phyloP scores from a whole-genome alignment of 2,329 filamentous ascomycete genomes.

The Hansfordia pulvinata region DNA sequence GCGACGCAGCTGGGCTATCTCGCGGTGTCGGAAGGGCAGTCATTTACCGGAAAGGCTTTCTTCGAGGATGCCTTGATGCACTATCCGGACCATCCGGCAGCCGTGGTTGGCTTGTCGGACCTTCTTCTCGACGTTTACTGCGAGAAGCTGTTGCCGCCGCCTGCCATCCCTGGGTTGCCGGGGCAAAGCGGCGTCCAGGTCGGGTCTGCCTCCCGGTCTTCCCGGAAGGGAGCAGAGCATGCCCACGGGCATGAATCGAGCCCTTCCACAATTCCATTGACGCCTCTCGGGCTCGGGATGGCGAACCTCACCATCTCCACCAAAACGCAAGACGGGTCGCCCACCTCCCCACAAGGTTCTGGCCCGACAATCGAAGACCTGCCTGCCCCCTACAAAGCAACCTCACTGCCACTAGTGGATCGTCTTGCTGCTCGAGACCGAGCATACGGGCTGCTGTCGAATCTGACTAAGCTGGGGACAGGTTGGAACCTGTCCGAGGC shows the following conservation, averaged over 20 bases:
- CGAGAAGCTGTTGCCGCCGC: slow-evolving; percentile 47
- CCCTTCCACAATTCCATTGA: slow-evolving; percentile 18
- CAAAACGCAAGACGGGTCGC: slow-evolving; percentile 5
- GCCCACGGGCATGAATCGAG: background rate
- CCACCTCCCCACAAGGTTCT: too few relatives aligned
- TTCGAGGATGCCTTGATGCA: slow-evolving; percentile 77
- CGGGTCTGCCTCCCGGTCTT: background rate
- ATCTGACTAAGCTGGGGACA: slow-evolving; percentile 69
- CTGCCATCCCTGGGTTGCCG: slow-evolving; percentile 30
- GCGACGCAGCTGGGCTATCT: slow-evolving; percentile 50
- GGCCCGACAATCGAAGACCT: slow-evolving; percentile 26
- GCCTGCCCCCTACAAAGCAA: slow-evolving; percentile 38
- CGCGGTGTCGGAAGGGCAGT: slow-evolving; percentile 42
- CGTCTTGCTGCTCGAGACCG: slow-evolving; percentile 82
- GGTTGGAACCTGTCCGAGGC: slow-evolving; percentile 91
- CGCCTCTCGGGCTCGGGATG: slow-evolving; percentile 26
- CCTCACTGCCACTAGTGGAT: slow-evolving; percentile 59
- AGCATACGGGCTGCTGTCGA: slow-evolving; percentile 70
- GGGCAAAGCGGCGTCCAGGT: slow-evolving; percentile 14
- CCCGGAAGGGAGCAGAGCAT: too few relatives aligned
- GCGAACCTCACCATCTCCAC: slow-evolving; percentile 4
- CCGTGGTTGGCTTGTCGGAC: slow-evolving; percentile 71
- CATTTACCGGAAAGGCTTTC: slow-evolving; percentile 57
- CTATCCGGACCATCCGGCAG: slow-evolving; percentile 64
- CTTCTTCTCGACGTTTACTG: slow-evolving; percentile 78